Evolutionary conservation across 306 rosid species (phyloP), one percentile per base, ranked within the genome.

Genomic region (Lotus japonicus): DNA sequence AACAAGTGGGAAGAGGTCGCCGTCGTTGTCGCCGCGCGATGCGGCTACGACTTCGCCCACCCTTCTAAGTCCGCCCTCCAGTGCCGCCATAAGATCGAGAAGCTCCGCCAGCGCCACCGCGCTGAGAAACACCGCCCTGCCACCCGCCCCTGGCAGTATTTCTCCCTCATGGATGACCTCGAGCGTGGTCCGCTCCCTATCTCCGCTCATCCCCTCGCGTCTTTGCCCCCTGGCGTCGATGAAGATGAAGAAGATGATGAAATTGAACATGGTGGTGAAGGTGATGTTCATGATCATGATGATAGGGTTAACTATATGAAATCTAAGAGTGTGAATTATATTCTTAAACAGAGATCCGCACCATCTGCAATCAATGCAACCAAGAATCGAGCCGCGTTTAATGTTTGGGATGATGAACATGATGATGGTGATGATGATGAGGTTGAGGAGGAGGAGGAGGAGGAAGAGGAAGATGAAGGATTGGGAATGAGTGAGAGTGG

Each of bases 21-120:
- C 50, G 88, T 85, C 36, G 72, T 88, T 12, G 95, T 94, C 28
- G 96, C 98, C 62, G 89, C 90, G 3, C 83, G 90, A 1, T 87
- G 98, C 80, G 95, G 96, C 35, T 87, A 87, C 81, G 84, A 80
- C 60, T 41, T 70, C 81, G 67, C 66, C 46, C 73, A 87, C 14
- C 88, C 85, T 5, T 80, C 90, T 56, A 90, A 90, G 72, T 74
- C 92, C 52, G 72, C 92, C 57, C 71, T 77, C 11, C 97, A 90
- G 64, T 88, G 97, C 82, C 97, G 97, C 52, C 97, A 90, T 77
- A 90, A 90, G 78, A 90, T 90, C 86, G 97, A 90, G 84, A 90
- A 90, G 84, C 95, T 90, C 81, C 97, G 95, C 42, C 95, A 86
- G 62, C 94, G 97, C 11, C 83, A 78, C 75, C 96, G 96, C 9